phyloP scores from a whole-genome alignment of 768 basidiomycete species.

The Rhodotorula taiwanensis region DNA sequence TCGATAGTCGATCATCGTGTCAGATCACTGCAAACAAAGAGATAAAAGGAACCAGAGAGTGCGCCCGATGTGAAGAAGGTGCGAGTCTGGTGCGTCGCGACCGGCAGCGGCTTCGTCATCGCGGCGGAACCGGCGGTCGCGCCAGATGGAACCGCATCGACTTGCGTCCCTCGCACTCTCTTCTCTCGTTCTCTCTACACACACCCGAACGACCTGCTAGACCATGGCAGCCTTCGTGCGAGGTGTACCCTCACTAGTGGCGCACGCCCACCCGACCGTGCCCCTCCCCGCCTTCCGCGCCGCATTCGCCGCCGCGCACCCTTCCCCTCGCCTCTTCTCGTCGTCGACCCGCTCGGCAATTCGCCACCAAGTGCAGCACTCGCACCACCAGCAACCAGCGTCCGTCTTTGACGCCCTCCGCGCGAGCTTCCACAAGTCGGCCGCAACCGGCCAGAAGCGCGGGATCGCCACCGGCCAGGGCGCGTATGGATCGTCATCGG shows the following conservation, averaged over 20 bases:
- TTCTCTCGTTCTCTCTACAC: too few relatives aligned
- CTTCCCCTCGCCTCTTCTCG: not conserved
- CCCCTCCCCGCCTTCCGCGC: constrained; percentile 16
- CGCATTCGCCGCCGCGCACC: constrained; percentile 6
- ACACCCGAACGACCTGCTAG: too few relatives aligned
- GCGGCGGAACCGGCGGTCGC: too few relatives aligned
- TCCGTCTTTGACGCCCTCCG: not conserved
- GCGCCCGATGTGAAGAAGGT: too few relatives aligned
- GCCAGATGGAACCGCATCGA: too few relatives aligned
- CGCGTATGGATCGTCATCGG: not conserved
- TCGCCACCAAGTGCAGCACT: not conserved
- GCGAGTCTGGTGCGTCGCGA: too few relatives aligned
- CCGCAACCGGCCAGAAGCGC: not conserved
- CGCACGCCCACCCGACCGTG: not conserved
- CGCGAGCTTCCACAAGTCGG: not conserved
- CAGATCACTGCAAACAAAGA: too few relatives aligned
- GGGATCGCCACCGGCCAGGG: not conserved
- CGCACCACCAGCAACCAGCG: not conserved
- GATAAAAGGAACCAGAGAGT: too few relatives aligned
- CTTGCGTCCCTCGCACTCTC: too few relatives aligned
- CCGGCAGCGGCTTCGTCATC: too few relatives aligned
- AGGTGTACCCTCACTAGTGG: not conserved
- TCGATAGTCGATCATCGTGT: too few relatives aligned
- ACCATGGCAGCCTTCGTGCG: not conserved
- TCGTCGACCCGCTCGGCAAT: not conserved